Base-by-base conservation (phyloP, 257 asterid species). In the Jasminum sambac region DNA sequence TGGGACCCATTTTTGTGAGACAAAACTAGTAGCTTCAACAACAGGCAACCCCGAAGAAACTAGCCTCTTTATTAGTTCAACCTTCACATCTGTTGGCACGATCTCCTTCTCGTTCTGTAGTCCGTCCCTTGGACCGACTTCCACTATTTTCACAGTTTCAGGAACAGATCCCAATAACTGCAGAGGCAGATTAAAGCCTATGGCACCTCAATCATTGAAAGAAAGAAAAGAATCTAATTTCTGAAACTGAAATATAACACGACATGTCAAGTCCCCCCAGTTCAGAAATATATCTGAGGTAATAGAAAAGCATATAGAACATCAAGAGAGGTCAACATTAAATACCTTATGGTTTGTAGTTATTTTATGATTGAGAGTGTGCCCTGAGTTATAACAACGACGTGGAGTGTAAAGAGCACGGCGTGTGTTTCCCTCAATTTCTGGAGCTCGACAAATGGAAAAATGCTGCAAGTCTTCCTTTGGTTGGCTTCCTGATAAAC, bases 101-200 rank as follows among this genome's bases (percentile, higher is more conserved):
- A 90, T 83, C 61, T 82, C 86, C 82, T 88, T 92, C 88, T 92
- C 98, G 58, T 92, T 90, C 78, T 92, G 98, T 76, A 92, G 80
- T 23, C 98, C 98, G 74, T 92, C 98, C 68, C 96, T 83, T 2
- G 96, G 98, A 70, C 98, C 96, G 78, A 92, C 98, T 87, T 92
- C 96, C 69, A 92, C 98, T 70, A 90, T 88, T 80, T 81, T 92
- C 72, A 92, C 96, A 72, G 67, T 79, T 68, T 81, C 83, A 10
- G 96, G 96, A 71, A 88, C 43, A 58, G 85, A 80, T 73, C 86
- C 84, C 76, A 88, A 62, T 73, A 78, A 50, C 96, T 88, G 83
- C 84, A 79, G 69, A 38, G 70, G 57, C 62, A 67, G 67, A 72
- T 37, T 65, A 52, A 11, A 66, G 61, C 17, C 42, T 57, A 63